Conservation (phyloP, 2,329 filamentous ascomycete genomes). For the Metarhizium rileyi region DNA sequence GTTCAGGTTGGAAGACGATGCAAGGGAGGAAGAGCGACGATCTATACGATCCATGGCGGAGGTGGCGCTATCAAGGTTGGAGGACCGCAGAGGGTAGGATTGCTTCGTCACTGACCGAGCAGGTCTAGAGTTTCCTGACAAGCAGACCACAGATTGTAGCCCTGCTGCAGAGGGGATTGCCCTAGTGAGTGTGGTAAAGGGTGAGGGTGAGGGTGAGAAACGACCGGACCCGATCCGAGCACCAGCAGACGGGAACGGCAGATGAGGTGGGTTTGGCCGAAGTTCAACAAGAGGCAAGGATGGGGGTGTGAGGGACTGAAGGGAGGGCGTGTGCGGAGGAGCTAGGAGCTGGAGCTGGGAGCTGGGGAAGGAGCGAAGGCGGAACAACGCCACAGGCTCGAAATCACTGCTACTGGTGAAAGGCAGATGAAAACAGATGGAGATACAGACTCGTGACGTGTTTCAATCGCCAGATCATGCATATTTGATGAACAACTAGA, state of each 20-base stretch:
- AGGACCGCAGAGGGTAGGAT: neutral
- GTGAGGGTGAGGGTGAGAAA: neutral
- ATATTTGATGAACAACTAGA: too few species aligned
- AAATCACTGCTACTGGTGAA: neutral
- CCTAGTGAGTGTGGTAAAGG: neutral
- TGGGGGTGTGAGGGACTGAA: neutral
- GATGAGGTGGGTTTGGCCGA: neutral
- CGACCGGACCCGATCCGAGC: neutral
- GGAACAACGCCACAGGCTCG: too few species aligned
- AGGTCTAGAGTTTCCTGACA: too few species aligned
- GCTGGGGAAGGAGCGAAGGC: constrained; percentile 1
- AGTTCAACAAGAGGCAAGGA: neutral
- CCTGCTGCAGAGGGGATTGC: neutral
- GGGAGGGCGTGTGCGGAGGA: neutral
- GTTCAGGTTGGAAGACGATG: constrained; percentile 7
- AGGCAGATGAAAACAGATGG: neutral
- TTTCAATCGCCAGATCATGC: too few species aligned
- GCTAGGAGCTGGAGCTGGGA: neutral
- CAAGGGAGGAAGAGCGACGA: constrained; percentile 11
- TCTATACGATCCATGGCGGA: constrained; percentile 24
- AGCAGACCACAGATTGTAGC: neutral
- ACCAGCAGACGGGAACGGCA: neutral
- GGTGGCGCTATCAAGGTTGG: constrained; percentile 12
- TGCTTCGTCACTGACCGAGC: too few species aligned
- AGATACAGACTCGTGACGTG: too few species aligned